A percentile compares a stretch with the other conserved stretches of the same genome.
Conservation (phyloP, 306 rosid species). For the Hippophae gyantsensis region DNA sequence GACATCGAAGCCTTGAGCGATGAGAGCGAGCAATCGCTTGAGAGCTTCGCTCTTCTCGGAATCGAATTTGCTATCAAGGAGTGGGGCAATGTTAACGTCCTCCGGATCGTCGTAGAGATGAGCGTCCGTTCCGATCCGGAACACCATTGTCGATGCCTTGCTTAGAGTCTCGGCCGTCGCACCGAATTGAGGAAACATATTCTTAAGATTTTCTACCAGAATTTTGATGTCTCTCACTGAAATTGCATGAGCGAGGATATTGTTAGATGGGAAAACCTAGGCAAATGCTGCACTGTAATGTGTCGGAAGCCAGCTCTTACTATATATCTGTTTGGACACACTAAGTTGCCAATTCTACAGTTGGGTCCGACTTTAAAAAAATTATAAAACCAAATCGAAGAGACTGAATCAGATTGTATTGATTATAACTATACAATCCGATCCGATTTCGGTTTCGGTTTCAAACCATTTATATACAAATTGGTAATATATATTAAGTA, state of each 20-base stretch:
- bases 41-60: slow-evolving; percentile 96
- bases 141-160: slow-evolving; percentile 88
- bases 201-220: not conserved
- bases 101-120: slow-evolving; percentile 99
- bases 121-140: slow-evolving; percentile 95
- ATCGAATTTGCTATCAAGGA: slow-evolving; percentile 89
- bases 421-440: no score
- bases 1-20: slow-evolving; percentile 94
- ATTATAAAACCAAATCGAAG: no score
- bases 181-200: slow-evolving; percentile 80
- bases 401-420: no score
- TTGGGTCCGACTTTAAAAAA: no score
- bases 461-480: no score
- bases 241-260: not conserved
- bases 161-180: slow-evolving; percentile 88
- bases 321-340: no score
- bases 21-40: slow-evolving; percentile 89
- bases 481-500: no score
- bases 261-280: no score
- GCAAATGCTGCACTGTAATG: no score
- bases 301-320: no score
- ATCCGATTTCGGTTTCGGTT: no score
- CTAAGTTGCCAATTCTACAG: no score
- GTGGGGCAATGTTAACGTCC: slow-evolving; percentile 69
- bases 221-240: not conserved